These are phyloP conservation scores for Cucumis hystrix DNA, from an alignment of 306 rosid genomes.

Conservation along the genomic window DNA sequence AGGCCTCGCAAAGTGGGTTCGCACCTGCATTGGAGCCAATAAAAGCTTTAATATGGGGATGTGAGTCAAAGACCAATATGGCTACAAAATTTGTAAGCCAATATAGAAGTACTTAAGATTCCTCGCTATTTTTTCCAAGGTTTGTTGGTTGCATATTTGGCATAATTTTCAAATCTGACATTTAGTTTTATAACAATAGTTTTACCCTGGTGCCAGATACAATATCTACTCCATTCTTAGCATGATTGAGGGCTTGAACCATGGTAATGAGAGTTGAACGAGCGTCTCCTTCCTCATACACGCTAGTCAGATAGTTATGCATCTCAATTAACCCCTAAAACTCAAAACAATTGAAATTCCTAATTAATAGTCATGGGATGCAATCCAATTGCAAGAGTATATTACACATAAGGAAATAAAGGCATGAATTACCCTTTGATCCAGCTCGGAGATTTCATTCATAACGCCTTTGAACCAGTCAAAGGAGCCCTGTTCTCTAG, in stretches of 20 bases:
- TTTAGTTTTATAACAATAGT: neutral
- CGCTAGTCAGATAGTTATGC: conserved; percentile 99
- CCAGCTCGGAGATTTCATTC: conserved; percentile 94
- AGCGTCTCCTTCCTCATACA: conserved; percentile 98
- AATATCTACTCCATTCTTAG: conserved; percentile 95
- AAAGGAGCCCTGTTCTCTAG: conserved; percentile 97
- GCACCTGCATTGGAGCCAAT: conserved; percentile 38
- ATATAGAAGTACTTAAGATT: neutral
- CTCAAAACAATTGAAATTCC: neutral
- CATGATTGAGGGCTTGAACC: conserved; percentile 99
- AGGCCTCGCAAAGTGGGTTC: conserved; percentile 99
- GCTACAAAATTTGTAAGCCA: neutral
- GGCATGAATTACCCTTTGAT: conserved; percentile 60
- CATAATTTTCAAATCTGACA: neutral
- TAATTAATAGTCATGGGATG: neutral
- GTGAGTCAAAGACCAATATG: neutral
- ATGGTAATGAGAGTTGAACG: conserved; percentile 97
- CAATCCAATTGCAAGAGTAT: neutral
- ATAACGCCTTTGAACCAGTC: conserved; percentile 99
- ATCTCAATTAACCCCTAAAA: conserved; percentile 93
- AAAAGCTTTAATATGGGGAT: neutral
- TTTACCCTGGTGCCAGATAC: conserved; percentile 95
- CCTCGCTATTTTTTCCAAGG: neutral
- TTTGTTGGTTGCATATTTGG: neutral
- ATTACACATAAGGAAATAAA: neutral